Percentiles rank a stretch among this genome's conserved stretches.
Conservation (phyloP, 495 filamentous ascomycete species). For the Penicillium robsamsonii region DNA sequence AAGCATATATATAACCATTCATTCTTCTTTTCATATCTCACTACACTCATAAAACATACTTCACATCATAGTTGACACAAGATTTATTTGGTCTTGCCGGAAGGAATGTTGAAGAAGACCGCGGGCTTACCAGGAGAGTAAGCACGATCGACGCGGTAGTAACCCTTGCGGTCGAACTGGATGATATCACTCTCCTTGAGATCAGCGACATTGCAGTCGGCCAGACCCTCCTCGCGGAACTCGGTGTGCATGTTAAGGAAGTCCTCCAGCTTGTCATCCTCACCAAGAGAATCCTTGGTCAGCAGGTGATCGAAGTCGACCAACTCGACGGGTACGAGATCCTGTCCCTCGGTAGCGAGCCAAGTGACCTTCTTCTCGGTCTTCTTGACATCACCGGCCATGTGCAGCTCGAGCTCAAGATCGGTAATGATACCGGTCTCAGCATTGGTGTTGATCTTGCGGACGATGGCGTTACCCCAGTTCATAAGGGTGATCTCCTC, state of each 20-base stretch:
- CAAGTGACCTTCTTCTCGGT: constrained; percentile 97
- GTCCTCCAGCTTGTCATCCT: constrained; percentile 78
- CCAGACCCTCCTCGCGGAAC: constrained; percentile 69
- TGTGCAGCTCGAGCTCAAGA: constrained; percentile 75
- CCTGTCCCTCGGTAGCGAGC: constrained; percentile 72
- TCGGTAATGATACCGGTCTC: constrained; percentile 56
- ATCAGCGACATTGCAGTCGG: constrained; percentile 74
- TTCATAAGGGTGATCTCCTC: constrained; percentile 96
- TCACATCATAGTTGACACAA: constrained; percentile 5
- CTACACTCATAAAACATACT: constrained; percentile 10
- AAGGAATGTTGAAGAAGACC: constrained; percentile 79
- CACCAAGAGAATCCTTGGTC: constrained; percentile 83
- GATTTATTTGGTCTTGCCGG: constrained; percentile 56
- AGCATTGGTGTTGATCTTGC: constrained; percentile 62
- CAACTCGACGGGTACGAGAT: constrained; percentile 75
- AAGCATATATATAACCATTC: background rate
- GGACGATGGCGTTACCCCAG: constrained; percentile 91
- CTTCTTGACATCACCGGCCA: constrained; percentile 84
- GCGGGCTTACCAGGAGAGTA: constrained; percentile 59
- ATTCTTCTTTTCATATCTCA: constrained; percentile 3
- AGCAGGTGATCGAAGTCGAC: constrained; percentile 91
- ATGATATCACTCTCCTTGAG: constrained; percentile 83
- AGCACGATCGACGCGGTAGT: constrained; percentile 72
- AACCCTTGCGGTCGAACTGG: constrained; percentile 92
- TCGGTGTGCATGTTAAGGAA: constrained; percentile 75